These are phyloP conservation scores for Seiridium unicorne DNA, from an alignment of 2,329 filamentous ascomycete species.

Conservation along the genomic window DNA sequence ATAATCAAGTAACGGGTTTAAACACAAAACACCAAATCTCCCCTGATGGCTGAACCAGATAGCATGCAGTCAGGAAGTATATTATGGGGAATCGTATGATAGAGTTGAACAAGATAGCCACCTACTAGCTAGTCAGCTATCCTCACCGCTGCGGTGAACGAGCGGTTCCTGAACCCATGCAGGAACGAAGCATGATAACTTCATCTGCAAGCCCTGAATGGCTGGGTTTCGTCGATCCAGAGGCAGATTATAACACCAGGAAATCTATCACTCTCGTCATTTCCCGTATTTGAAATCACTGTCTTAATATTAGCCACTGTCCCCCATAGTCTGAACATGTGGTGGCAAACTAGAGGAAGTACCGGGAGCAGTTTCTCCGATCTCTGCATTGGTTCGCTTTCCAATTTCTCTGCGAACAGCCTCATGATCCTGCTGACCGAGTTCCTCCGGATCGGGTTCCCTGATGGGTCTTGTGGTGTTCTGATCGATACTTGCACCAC, in stretches of 20 bases:
- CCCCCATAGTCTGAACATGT: not conserved
- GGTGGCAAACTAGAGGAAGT: not conserved
- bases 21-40: not conserved
- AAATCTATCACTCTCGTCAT: not conserved
- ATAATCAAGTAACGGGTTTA: not conserved
- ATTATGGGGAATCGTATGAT: not conserved
- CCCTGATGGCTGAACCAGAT: not conserved
- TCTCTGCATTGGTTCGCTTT: not conserved
- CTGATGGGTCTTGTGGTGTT: not conserved
- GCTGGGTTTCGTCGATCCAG: not conserved
- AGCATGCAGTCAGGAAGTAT: not conserved
- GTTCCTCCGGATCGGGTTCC: not conserved
- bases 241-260: not conserved
- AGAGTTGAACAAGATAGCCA: not conserved
- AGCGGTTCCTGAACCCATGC: slow-evolving; percentile 1
- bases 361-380: not conserved
- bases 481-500: not conserved
- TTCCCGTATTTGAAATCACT: not conserved
- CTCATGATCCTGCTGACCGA: not conserved
- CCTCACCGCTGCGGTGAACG: not conserved
- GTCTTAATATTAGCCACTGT: slow-evolving; percentile 2
- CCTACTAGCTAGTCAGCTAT: not conserved
- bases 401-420: not conserved
- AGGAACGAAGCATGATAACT: not conserved
- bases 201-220: not conserved